These are phyloP conservation scores for Lachnellula subtilissima DNA, from an alignment of 2,329 filamentous ascomycete genomes.

Conservation along the genomic window DNA sequence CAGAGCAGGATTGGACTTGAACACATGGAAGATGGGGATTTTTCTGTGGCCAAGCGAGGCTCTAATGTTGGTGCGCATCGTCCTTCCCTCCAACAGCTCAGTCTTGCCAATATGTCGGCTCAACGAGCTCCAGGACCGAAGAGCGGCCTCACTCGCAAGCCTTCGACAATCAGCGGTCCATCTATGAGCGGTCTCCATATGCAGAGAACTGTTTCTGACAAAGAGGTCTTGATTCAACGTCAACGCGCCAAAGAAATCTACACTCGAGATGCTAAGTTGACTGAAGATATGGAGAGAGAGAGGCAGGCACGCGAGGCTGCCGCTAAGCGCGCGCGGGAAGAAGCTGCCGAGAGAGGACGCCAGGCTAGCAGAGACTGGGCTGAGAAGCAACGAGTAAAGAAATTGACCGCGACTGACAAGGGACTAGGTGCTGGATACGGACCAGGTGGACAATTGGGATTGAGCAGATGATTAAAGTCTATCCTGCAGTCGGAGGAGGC, in stretches of 20 bases:
- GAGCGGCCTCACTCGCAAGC: conserved; percentile 17
- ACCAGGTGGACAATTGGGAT: conserved; percentile 24
- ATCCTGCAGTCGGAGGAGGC: background rate
- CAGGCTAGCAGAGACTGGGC: conserved; percentile 58
- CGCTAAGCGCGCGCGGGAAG: conserved; percentile 51
- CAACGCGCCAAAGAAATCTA: conserved; percentile 51
- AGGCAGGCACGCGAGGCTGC: conserved; percentile 49
- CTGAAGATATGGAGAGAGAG: conserved; percentile 47
- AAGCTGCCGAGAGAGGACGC: conserved; percentile 57
- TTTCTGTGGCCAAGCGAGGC: conserved; percentile 26
- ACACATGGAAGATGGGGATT: conserved; percentile 16
- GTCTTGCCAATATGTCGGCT: conserved; percentile 27
- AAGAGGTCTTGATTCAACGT: conserved; percentile 48
- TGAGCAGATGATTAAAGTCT: conserved; percentile 6
- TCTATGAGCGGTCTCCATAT: conserved; percentile 23
- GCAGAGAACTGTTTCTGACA: conserved; percentile 45
- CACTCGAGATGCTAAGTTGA: conserved; percentile 45
- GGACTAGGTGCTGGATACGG: conserved; percentile 23
- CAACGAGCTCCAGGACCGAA: conserved; percentile 23
- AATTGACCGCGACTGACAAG: conserved; percentile 20
- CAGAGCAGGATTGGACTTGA: conserved; percentile 40
- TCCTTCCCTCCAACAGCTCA: conserved; percentile 32
- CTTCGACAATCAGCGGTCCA: conserved; percentile 18
- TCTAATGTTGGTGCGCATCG: conserved; percentile 31
- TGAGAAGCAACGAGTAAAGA: conserved; percentile 44